These are phyloP conservation scores for Lentinula guzmanii DNA, from an alignment of 768 basidiomycete species.

Conservation along the genomic window DNA sequence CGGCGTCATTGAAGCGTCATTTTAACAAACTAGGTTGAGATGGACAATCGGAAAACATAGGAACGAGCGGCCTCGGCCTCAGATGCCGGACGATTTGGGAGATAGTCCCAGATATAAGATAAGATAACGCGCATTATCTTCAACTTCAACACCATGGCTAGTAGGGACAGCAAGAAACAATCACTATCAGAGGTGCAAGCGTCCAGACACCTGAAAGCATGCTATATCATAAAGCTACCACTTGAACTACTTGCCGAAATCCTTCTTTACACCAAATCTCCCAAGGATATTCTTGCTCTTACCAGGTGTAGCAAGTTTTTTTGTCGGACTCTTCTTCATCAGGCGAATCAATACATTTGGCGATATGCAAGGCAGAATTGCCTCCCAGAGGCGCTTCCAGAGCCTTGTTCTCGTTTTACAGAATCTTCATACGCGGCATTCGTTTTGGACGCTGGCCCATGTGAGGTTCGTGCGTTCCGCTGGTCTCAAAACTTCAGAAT, in stretches of 20 bases:
- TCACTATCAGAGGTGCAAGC: not conserved
- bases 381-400: slow-evolving; percentile 29
- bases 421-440: slow-evolving; percentile 63
- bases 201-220: not conserved
- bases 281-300: slow-evolving; percentile 49
- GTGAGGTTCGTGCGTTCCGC: slow-evolving; percentile 35
- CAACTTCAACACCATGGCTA: not conserved
- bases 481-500: too few species aligned
- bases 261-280: slow-evolving; percentile 43
- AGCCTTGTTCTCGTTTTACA: slow-evolving; percentile 24
- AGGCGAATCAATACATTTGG: slow-evolving; percentile 47
- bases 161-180: not conserved
- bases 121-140: not conserved
- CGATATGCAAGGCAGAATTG: slow-evolving; percentile 37
- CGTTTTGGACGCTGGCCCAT: slow-evolving; percentile 51
- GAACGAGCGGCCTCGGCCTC: not conserved
- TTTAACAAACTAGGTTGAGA: not conserved
- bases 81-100: too few species aligned
- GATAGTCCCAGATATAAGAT: not conserved
- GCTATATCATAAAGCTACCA: slow-evolving; percentile 31
- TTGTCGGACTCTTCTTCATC: not conserved
- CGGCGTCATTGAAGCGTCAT: not conserved
- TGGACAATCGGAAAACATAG: not conserved
- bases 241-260: slow-evolving; percentile 63
- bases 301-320: slow-evolving; percentile 47